Evolutionary conservation across 768 basidiomycete species (phyloP).

Genomic region (Solioccasus polychromus): DNA sequence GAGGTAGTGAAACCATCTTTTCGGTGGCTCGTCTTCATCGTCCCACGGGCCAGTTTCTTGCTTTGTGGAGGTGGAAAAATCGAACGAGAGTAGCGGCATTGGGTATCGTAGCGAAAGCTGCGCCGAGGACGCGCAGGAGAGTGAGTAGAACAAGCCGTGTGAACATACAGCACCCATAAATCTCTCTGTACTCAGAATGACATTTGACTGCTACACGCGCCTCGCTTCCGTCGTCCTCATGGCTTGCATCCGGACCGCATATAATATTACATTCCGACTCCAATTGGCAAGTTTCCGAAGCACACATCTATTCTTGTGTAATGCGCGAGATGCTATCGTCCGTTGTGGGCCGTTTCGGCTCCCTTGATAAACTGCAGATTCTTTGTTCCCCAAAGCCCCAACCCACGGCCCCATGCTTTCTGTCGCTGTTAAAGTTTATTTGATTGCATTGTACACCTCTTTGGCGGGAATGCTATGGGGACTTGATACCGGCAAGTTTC

Average conservation of each 20-base stretch:
- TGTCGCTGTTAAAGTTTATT: constrained; percentile 18
- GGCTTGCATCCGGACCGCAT: too few species aligned
- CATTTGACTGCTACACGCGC: too few species aligned
- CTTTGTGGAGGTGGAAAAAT: constrained; percentile 15
- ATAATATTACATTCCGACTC: too few species aligned
- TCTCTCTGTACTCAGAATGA: too few species aligned
- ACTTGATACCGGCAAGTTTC: constrained; percentile 27
- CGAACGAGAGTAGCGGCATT: constrained; percentile 32
- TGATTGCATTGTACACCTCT: constrained; percentile 26
- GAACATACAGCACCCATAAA: too few species aligned
- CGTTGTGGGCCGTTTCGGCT: too few species aligned
- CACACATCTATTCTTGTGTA: too few species aligned
- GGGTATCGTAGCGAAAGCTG: constrained; percentile 3
- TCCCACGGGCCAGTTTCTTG: constrained; percentile 18
- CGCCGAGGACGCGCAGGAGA: not conserved
- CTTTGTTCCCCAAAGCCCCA: not conserved
- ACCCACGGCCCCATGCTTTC: constrained; percentile 10
- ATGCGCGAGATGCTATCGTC: too few species aligned
- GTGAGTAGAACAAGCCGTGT: too few species aligned
- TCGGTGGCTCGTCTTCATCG: constrained; percentile 36
- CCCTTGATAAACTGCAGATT: not conserved
- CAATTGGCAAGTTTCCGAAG: too few species aligned
- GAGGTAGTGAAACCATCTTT: constrained; percentile 55
- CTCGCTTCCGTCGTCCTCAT: too few species aligned
- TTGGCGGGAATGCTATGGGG: constrained; percentile 31